Evolutionary conservation across 257 asterid species (phyloP), one percentile per base, ranked within the genome.

Genomic region (Solanum bukasovii): DNA sequence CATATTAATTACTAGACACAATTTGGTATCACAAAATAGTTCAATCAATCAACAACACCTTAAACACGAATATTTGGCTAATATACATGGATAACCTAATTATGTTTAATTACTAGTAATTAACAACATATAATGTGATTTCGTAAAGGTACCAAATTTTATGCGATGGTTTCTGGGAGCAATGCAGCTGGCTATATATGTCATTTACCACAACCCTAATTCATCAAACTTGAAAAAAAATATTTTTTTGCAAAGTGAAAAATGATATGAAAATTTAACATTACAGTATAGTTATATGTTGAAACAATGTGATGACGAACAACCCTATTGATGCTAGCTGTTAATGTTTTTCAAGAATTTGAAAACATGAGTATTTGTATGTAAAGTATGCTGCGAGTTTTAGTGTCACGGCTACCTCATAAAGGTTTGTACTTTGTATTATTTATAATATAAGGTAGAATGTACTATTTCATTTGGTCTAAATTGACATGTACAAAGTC

Each of bases 131-230:
- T 23, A 11, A 77, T n/a, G 61, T 20, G 49, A 77, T 77, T 75
- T 75, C 5, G 2, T 9, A 75, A 88, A 93, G 98, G 95, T 94
- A 78, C 94, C 98, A 87, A 94, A 93, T 87, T 91, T 88, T 78
- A 87, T 91, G 21, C 96, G 98, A 38, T 91, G 93, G 68, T 6
- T 94, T 9, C 93, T 95, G 0, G 97, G 97, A 75, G 84, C 46
- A 25, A 9, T 89, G 56, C 98, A 95, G 79, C 90, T 95, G 61
- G 88, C 90, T 37, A 91, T 95, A 10, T 93, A 94, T 75, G 93
- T 90, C 44, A 90, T 92, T n/a, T 94, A 94, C 87, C 88, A 87
- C 31, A 90, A 91, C 37, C 71, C 92, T 23, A 84, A 85, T 70
- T 33, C 84, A 18, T 87, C 94, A 34, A 38, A 79, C 59, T n/a